Evolutionary conservation across 192 early-diverging fungal species (phyloP).

Genomic region (Coemansia sp.): DNA sequence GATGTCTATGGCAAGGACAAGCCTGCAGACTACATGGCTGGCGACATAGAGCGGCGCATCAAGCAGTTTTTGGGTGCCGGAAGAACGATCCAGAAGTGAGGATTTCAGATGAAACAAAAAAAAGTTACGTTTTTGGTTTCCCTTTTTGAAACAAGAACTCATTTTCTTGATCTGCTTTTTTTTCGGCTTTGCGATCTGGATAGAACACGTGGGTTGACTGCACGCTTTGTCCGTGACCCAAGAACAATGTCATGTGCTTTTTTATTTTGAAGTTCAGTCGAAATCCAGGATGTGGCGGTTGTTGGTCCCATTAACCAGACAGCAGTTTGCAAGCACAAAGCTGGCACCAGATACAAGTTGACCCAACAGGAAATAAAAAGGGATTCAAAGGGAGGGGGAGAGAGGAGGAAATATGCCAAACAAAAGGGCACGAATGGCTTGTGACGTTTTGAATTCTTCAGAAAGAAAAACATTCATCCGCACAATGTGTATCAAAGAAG

Average conservation of each 20-base stretch:
- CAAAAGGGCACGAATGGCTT: background rate
- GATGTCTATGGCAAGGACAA: constrained; percentile 86
- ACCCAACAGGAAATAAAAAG: background rate
- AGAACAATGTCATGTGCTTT: background rate
- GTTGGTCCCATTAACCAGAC: background rate
- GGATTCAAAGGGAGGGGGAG: background rate
- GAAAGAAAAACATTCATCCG: constrained; percentile 1
- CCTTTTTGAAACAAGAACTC: no score
- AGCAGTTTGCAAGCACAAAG: background rate
- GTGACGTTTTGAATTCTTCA: background rate
- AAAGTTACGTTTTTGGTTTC: no score
- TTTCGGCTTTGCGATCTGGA: background rate
- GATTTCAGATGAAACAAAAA: no score
- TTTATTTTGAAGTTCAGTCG: no score
- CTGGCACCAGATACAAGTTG: background rate
- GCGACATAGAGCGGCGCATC: constrained; percentile 32
- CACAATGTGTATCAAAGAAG: background rate
- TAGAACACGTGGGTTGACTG: constrained; percentile 1
- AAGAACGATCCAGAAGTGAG: constrained; percentile 20
- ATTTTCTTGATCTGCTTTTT: no score
- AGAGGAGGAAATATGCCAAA: no score
- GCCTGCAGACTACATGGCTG: constrained; percentile 39
- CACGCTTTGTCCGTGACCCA: background rate
- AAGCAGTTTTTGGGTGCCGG: constrained; percentile 22
- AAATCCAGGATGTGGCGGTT: background rate